Base-by-base conservation (phyloP, 2,329 filamentous ascomycete species). In the Dothiorella sarmentorum region DNA sequence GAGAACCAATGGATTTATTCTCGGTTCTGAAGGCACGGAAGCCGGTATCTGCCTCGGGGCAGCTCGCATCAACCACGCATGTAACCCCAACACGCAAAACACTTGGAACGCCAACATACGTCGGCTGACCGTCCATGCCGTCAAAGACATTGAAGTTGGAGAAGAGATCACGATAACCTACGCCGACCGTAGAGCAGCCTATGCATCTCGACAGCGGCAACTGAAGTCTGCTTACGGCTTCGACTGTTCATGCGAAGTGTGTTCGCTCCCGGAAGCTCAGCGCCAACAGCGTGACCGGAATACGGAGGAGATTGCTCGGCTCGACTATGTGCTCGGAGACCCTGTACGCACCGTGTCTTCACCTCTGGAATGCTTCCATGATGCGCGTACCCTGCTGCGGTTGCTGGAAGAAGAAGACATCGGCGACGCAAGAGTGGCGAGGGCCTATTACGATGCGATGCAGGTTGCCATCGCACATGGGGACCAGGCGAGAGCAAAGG, bases 141-240 rank as follows among this genome's bases (percentile, higher is more conserved):
- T 72, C 40, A 66, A 67, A 60, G 66, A 72, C 18, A 74, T 76
- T 20, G 20, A 58, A 2, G 63, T 69, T 49, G 71, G 68, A 18
- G 68, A 74, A 51, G 72, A 76, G 58, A 69, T 75, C 42, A 73
- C 70, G 5, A 68, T 76, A 56, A 65, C 60, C 33, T 76, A 75
- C 61, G 63, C 74, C 1, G 42, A 44, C 26, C 7, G 47, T 43
- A 22, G 62, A 22, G 65, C 63, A 22, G 66, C 45, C 59, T 66
- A 66, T 47, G 35, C 61, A 62, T 45, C 47, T 33, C 68, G 70
- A 2, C 65, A 68, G 33, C 29, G 64, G 37, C 56, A 59, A 33
- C 66, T 73, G 26, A 61, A 61, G 60, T 37, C 63, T 33, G 65
- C 63, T 17, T 75, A 76, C 60, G 61, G 59, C 7, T 76, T 76